A percentile compares a stretch with the other conserved stretches of the same genome.
These are phyloP conservation scores for Eimeria necatrix DNA, from an alignment of 169 alveolate genomes.

Conservation along the genomic window DNA sequence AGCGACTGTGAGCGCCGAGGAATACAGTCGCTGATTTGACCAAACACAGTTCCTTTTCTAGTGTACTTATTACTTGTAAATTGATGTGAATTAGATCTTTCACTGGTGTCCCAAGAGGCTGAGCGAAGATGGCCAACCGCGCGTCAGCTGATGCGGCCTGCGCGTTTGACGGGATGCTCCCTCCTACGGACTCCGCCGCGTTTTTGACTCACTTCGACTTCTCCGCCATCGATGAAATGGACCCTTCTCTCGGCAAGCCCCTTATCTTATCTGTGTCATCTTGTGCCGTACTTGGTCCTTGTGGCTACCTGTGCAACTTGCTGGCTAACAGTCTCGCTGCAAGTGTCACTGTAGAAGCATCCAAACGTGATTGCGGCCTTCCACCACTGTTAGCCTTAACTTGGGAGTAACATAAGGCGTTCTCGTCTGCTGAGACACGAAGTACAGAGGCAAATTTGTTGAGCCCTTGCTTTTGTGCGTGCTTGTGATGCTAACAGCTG, in stretches of 20 bases:
- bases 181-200: constrained; percentile 64
- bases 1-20: constrained; percentile 8
- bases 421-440: too few species aligned
- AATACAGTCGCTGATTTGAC: not conserved
- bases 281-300: not conserved
- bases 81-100: not conserved
- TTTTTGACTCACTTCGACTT: constrained; percentile 89
- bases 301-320: not conserved
- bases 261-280: not conserved
- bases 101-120: not conserved
- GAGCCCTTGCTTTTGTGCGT: too few species aligned
- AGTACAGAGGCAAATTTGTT: too few species aligned
- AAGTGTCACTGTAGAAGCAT: too few species aligned
- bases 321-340: not conserved
- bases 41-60: not conserved
- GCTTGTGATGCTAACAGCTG: constrained; percentile 83
- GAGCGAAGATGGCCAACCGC: constrained; percentile 58
- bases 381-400: too few species aligned
- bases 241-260: constrained; percentile 93
- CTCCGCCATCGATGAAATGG: constrained; percentile 94
- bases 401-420: too few species aligned
- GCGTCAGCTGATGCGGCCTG: constrained; percentile 68
- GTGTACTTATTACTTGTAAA: not conserved
- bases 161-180: constrained; percentile 75
- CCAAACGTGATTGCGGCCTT: too few species aligned